Percentiles rank a stretch among this genome's conserved stretches.
These are phyloP conservation scores for Leccinellum albellum DNA, from an alignment of 768 basidiomycete genomes.

Conservation along the genomic window DNA sequence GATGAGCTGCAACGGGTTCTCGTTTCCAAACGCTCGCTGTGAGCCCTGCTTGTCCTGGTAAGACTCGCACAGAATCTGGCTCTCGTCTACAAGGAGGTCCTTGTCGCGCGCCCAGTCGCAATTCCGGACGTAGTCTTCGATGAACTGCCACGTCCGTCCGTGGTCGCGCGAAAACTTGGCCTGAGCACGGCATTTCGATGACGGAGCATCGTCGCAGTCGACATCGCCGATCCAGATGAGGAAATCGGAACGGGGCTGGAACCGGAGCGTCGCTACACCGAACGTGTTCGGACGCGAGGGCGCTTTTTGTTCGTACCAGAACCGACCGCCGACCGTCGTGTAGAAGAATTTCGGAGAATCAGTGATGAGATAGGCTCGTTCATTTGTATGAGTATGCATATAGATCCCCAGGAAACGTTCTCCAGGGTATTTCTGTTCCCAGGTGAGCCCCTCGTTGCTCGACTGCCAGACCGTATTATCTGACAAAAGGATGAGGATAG, in stretches of 20 bases:
- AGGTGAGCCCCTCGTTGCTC: slow-evolving; percentile 90
- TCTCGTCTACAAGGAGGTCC: slow-evolving; percentile 73
- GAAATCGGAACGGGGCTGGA: slow-evolving; percentile 82
- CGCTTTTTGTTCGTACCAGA: slow-evolving; percentile 53
- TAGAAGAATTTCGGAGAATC: slow-evolving; percentile 57
- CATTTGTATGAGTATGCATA: slow-evolving; percentile 74
- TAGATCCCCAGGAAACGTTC: slow-evolving; percentile 78
- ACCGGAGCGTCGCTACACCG: slow-evolving; percentile 70
- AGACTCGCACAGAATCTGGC: slow-evolving; percentile 90
- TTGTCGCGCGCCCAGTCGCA: slow-evolving; percentile 90
- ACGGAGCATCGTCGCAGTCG: slow-evolving; percentile 49
- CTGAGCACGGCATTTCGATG: slow-evolving; percentile 63
- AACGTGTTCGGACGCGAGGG: slow-evolving; percentile 80
- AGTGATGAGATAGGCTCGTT: slow-evolving; percentile 91
- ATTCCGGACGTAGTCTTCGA: slow-evolving; percentile 85
- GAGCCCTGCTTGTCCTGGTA: slow-evolving; percentile 78
- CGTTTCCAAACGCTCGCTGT: slow-evolving; percentile 54
- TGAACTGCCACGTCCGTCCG: slow-evolving; percentile 67
- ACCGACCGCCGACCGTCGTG: slow-evolving; percentile 77
- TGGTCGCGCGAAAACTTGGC: slow-evolving; percentile 75
- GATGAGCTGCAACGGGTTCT: slow-evolving; percentile 75
- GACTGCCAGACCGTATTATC: slow-evolving; percentile 91
- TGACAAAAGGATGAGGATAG: slow-evolving; percentile 74
- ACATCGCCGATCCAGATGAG: slow-evolving; percentile 86
- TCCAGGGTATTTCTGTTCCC: slow-evolving; percentile 61